These are phyloP conservation scores for Globisporangium carolinianum DNA, from an alignment of 352 stramenopile genomes.

Conservation along the genomic window DNA sequence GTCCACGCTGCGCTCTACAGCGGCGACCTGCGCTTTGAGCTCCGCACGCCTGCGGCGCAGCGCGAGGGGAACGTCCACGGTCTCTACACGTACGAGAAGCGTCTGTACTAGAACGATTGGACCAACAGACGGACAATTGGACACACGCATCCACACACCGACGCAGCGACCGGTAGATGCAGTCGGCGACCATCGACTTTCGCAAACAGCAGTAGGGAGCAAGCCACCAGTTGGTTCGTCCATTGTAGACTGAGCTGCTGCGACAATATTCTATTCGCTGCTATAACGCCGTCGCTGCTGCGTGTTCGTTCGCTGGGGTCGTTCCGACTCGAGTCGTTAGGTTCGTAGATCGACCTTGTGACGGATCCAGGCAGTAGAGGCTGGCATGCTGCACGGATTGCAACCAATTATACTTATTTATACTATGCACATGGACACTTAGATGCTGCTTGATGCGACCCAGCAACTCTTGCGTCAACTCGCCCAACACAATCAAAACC, in stretches of 20 bases:
- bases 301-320: neutral
- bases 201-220: neutral
- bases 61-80: constrained; percentile 98
- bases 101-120: constrained; percentile 52
- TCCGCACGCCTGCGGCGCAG: constrained; percentile 98
- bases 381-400: no score
- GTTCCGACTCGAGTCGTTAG: no score
- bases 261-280: constrained; percentile 10
- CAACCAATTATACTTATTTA: no score
- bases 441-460: no score
- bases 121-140: no score
- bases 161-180: neutral
- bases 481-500: no score
- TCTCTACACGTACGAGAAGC: constrained; percentile 97
- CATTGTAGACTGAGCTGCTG: no score
- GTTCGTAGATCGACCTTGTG: no score
- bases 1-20: constrained; percentile 78
- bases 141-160: neutral
- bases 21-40: constrained; percentile 93
- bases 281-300: constrained; percentile 3
- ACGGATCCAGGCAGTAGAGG: no score
- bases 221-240: neutral
- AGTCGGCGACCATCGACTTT: no score
- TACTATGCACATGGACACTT: no score
- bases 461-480: no score